phyloP scores from a whole-genome alignment of 1,284 basidiomycete genomes.

The Cystobasidium slooffiae region DNA sequence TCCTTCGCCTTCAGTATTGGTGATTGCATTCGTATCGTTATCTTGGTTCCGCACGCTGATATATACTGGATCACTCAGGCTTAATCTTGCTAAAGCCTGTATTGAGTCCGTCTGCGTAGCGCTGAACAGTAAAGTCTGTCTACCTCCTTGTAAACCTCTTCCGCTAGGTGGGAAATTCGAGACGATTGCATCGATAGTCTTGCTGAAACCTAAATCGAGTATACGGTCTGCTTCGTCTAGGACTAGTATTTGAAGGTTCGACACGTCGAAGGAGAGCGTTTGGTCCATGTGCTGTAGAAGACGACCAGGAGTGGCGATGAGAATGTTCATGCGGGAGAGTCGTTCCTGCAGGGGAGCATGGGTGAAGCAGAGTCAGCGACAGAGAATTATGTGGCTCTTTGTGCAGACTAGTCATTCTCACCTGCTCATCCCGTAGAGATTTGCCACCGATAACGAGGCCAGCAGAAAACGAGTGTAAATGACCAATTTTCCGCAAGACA shows the following conservation, averaged over 20 bases:
- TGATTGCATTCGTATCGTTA: constrained; percentile 18
- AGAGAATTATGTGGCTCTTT: too few relatives aligned
- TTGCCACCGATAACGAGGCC: constrained; percentile 97
- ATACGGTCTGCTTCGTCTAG: constrained; percentile 97
- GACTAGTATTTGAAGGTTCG: constrained; percentile 88
- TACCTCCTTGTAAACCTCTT: constrained; percentile 61
- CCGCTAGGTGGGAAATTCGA: constrained; percentile 84
- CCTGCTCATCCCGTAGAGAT: constrained; percentile 86
- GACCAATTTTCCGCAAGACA: constrained; percentile 87
- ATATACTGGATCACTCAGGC: constrained; percentile 79
- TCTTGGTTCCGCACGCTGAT: constrained; percentile 62
- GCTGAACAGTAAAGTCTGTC: constrained; percentile 91
- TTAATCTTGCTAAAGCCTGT: constrained; percentile 84
- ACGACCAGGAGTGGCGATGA: constrained; percentile 94
- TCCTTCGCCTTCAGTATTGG: constrained; percentile 39
- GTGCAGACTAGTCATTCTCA: constrained; percentile 16
- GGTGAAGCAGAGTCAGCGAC: neutral
- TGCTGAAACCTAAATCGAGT: constrained; percentile 92
- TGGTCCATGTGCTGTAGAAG: constrained; percentile 98
- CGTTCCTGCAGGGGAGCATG: constrained; percentile 63
- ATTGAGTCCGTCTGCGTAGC: constrained; percentile 95
- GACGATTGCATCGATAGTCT: constrained; percentile 86
- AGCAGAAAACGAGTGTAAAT: constrained; percentile 88
- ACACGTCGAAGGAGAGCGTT: constrained; percentile 89
- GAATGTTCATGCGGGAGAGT: constrained; percentile 90